A percentile compares a stretch with the other conserved stretches of the same genome.
These are phyloP conservation scores for Penicillium chermesinum DNA, from an alignment of 495 filamentous ascomycete species.

Conservation along the genomic window DNA sequence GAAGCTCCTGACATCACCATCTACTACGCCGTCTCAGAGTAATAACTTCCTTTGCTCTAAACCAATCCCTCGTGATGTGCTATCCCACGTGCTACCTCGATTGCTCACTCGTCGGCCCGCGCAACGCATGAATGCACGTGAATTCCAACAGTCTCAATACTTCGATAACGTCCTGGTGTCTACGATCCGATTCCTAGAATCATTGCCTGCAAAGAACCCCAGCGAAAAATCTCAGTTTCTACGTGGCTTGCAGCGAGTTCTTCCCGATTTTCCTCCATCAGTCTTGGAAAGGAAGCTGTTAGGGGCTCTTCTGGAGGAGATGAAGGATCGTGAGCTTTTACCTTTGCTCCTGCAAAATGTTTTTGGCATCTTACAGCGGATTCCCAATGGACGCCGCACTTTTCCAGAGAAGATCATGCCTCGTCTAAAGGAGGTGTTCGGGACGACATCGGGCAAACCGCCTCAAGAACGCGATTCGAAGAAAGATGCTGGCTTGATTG, in stretches of 20 bases:
- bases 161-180: slow-evolving; percentile 96
- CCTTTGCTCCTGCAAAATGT: slow-evolving; percentile 82
- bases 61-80: slow-evolving; percentile 72
- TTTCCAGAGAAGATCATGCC: slow-evolving; percentile 82
- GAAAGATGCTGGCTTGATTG: slow-evolving; percentile 84
- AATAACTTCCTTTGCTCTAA: slow-evolving; percentile 82
- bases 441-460: slow-evolving; percentile 47
- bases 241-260: slow-evolving; percentile 76
- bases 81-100: slow-evolving; percentile 66
- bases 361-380: slow-evolving; percentile 73
- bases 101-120: slow-evolving; percentile 83
- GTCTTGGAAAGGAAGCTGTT: slow-evolving; percentile 94
- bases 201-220: slow-evolving; percentile 82
- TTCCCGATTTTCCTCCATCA: slow-evolving; percentile 84
- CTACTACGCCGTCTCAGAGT: slow-evolving; percentile 64
- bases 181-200: slow-evolving; percentile 89
- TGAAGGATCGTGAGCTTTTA: slow-evolving; percentile 82
- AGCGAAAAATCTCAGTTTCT: slow-evolving; percentile 90
- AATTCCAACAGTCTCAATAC: slow-evolving; percentile 90
- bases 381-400: slow-evolving; percentile 69
- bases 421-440: slow-evolving; percentile 76
- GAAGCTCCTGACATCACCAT: slow-evolving; percentile 68
- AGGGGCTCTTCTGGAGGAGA: slow-evolving; percentile 81
- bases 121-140: slow-evolving; percentile 78
- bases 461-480: slow-evolving; percentile 68